phyloP scores from a whole-genome alignment of 768 basidiomycete genomes.

The Podaxis carcinomalis region DNA sequence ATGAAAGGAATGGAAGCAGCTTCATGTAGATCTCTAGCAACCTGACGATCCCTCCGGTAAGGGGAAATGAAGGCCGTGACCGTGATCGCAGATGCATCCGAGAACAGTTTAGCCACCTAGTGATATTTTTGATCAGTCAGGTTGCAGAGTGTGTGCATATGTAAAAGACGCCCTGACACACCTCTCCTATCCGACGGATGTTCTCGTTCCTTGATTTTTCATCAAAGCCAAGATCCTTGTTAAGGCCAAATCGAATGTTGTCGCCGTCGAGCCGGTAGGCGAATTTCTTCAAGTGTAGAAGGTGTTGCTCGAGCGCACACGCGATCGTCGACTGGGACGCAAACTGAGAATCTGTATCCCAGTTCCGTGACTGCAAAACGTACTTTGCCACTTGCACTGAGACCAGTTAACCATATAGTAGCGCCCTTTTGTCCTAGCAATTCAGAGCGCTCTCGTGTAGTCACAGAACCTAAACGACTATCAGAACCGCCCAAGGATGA shows the following conservation, averaged over 20 bases:
- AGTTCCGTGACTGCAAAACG: conserved; percentile 9
- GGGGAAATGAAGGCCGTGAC: conserved; percentile 99
- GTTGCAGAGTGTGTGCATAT: too few relatives aligned
- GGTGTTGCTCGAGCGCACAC: conserved; percentile 93
- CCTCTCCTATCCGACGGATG: conserved; percentile 96
- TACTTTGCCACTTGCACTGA: conserved; percentile 94
- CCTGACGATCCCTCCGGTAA: conserved; percentile 81
- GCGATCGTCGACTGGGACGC: conserved; percentile 84
- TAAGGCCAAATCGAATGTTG: conserved; percentile 92
- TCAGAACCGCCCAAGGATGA: background rate
- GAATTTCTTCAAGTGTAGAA: conserved; percentile 82
- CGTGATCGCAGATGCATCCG: conserved; percentile 79
- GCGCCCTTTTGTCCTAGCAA: conserved; percentile 78
- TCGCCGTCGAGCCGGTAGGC: conserved; percentile 95
- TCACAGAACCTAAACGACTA: conserved; percentile 59
- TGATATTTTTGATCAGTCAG: conserved; percentile 23
- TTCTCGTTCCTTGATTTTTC: conserved; percentile 91
- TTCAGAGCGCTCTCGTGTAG: conserved; percentile 56
- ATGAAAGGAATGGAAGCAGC: conserved; percentile 74
- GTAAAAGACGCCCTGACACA: conserved; percentile 25
- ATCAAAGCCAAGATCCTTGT: conserved; percentile 94
- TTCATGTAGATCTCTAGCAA: conserved; percentile 81
- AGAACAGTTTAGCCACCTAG: conserved; percentile 94
- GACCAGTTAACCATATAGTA: conserved; percentile 95
- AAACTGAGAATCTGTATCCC: background rate